Conservation (phyloP, 257 asterid species). For the Jasminum sambac region DNA sequence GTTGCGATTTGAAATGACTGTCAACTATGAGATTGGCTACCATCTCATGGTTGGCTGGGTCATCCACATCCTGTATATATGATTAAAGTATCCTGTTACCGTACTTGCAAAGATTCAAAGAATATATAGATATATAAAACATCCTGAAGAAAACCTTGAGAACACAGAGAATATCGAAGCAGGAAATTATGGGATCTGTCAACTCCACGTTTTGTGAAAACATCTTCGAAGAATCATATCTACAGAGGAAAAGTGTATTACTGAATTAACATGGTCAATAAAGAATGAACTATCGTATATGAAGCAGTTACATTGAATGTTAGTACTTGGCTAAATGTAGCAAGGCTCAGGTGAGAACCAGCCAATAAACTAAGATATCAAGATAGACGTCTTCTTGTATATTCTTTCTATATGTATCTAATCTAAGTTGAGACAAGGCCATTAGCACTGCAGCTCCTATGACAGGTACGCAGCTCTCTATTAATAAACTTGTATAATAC, state of each 20-base stretch:
- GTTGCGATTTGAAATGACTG: constrained; percentile 86
- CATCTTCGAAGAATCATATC: constrained; percentile 92
- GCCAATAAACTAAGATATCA: not conserved
- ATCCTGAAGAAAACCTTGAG: constrained; percentile 59
- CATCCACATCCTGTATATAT: constrained; percentile 79
- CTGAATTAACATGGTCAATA: constrained; percentile 12
- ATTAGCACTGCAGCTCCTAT: constrained; percentile 5
- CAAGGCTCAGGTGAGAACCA: not conserved
- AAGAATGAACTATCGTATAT: not conserved
- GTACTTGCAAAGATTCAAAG: constrained; percentile 2
- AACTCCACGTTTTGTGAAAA: constrained; percentile 89
- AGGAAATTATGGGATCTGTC: constrained; percentile 96
- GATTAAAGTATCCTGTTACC: constrained; percentile 21
- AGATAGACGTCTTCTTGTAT: not conserved
- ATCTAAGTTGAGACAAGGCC: constrained; percentile 3
- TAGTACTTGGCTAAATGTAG: too few relatives aligned
- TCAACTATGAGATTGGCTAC: constrained; percentile 92
- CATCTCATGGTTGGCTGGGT: constrained; percentile 94
- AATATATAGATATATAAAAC: not conserved
- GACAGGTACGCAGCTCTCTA: not conserved
- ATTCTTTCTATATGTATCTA: constrained; percentile 3
- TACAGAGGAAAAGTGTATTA: constrained; percentile 37
- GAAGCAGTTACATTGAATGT: not conserved
- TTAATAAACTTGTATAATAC: constrained; percentile 34
- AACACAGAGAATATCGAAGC: constrained; percentile 91